phyloP scores from a whole-genome alignment of 2,329 filamentous ascomycete species.

The Aspergillus fructus region DNA sequence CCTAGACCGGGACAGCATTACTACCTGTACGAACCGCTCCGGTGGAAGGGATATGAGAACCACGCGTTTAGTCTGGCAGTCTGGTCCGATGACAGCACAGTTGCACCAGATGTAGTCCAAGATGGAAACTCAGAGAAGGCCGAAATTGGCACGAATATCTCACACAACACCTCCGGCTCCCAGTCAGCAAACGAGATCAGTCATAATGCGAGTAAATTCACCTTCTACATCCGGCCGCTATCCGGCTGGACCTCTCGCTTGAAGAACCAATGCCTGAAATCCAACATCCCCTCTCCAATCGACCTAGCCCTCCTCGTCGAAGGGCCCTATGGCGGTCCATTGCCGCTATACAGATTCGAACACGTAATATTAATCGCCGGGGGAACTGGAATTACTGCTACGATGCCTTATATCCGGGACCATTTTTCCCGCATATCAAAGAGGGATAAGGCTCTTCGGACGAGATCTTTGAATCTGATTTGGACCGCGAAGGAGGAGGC shows the following conservation, averaged over 20 bases:
- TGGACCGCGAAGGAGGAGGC: background rate
- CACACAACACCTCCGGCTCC: too few relatives aligned
- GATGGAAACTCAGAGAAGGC: background rate
- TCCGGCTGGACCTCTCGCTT: background rate
- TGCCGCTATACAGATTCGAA: background rate
- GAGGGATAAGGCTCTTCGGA: background rate
- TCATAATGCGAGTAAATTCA: background rate
- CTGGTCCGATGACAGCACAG: background rate
- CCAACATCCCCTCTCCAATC: background rate
- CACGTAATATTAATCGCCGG: background rate
- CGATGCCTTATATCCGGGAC: background rate
- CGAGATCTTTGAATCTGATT: background rate
- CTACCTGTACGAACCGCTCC: slow-evolving; percentile 46
- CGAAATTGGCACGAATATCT: background rate
- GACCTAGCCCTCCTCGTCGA: background rate
- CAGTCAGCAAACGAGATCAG: too few relatives aligned
- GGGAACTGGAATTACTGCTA: background rate
- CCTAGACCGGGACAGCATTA: slow-evolving; percentile 43
- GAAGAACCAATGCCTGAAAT: background rate
- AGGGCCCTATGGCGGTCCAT: background rate
- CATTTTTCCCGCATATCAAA: background rate
- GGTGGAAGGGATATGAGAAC: slow-evolving; percentile 45
- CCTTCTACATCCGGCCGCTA: background rate
- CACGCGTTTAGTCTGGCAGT: slow-evolving; percentile 44
- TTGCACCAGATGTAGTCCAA: background rate